These are phyloP conservation scores for Powellomyces hirtus DNA, from an alignment of 192 early-diverging fungal genomes.

Conservation along the genomic window DNA sequence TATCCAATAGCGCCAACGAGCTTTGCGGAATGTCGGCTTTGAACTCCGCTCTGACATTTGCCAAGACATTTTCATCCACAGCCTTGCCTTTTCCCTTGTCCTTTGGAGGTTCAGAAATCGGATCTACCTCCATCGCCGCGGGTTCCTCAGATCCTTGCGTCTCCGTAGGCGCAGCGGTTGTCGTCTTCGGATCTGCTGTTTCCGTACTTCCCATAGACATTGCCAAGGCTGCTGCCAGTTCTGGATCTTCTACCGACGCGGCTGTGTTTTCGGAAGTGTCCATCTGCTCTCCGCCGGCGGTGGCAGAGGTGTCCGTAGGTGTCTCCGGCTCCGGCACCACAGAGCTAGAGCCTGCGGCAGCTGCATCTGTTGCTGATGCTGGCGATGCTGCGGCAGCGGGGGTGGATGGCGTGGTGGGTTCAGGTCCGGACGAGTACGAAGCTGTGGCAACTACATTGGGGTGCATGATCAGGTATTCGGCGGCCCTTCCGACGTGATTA, in stretches of 20 bases:
- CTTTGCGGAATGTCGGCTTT: conserved; percentile 29
- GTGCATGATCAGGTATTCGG: conserved; percentile 80
- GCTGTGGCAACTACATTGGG: conserved; percentile 53
- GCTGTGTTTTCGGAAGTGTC: conserved; percentile 13
- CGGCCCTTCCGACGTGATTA: conserved; percentile 77
- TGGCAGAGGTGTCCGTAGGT: not conserved
- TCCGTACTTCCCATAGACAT: conserved; percentile 20
- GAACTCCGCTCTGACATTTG: conserved; percentile 45
- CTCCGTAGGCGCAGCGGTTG: not conserved
- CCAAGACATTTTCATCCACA: conserved; percentile 21
- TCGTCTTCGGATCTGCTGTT: not conserved
- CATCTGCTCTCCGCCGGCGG: not conserved
- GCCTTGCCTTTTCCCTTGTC: conserved; percentile 52
- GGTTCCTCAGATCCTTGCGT: not conserved
- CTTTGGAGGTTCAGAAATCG: conserved; percentile 13
- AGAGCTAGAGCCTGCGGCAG: not conserved
- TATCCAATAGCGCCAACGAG: conserved; percentile 47
- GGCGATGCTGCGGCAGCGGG: conserved; percentile 21
- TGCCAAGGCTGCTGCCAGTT: conserved; percentile 27
- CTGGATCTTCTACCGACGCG: conserved; percentile 1
- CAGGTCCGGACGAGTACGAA: conserved; percentile 21
- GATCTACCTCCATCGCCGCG: conserved; percentile 6
- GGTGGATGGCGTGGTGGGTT: conserved; percentile 27
- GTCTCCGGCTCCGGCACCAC: not conserved
- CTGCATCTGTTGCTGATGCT: not conserved